Percentiles rank a stretch among this genome's conserved stretches.
These are phyloP conservation scores for Sordariomycetes sp. DNA, from an alignment of 2,329 filamentous ascomycete species.

Conservation along the genomic window DNA sequence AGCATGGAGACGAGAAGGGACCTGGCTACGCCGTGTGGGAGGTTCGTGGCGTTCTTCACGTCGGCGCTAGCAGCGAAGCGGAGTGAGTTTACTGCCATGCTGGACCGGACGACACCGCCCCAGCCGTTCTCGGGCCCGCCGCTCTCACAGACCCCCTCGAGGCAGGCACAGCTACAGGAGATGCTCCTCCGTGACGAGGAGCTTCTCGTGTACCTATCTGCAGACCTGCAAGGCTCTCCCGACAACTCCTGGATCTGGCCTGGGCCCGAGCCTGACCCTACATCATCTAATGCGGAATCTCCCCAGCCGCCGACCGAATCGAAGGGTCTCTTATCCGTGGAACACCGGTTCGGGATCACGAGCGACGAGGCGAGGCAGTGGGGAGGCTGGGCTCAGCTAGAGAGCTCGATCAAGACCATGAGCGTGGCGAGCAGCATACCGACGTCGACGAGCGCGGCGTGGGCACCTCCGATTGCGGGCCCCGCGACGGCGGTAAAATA, in stretches of 20 bases:
- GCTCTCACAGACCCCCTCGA: conserved; percentile 9
- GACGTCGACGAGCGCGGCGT: conserved; percentile 20
- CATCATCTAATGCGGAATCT: conserved; percentile 6
- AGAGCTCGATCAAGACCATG: conserved; percentile 28
- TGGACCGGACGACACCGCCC: conserved; percentile 21
- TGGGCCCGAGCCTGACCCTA: conserved; percentile 39
- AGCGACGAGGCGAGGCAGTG: conserved; percentile 55
- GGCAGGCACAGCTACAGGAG: conserved; percentile 19
- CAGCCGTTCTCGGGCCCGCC: conserved; percentile 16
- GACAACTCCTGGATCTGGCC: conserved; percentile 80
- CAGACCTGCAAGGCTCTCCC: conserved; percentile 71
- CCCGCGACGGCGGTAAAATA: background rate
- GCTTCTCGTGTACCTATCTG: conserved; percentile 74
- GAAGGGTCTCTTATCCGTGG: conserved; percentile 2
- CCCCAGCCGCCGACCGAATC: conserved; percentile 8
- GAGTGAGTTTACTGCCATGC: conserved; percentile 29
- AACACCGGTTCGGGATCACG: conserved; percentile 34
- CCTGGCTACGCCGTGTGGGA: conserved; percentile 68
- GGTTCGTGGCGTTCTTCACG: conserved; percentile 74
- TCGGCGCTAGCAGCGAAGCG: conserved; percentile 49
- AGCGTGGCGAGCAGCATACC: conserved; percentile 14
- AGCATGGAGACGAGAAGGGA: conserved; percentile 62
- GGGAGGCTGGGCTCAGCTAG: conserved; percentile 71
- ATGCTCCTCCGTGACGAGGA: conserved; percentile 62
- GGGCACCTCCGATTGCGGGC: conserved; percentile 12